These are phyloP conservation scores for Thelonectria blattea DNA, from an alignment of 2,329 filamentous ascomycete genomes.

Conservation along the genomic window DNA sequence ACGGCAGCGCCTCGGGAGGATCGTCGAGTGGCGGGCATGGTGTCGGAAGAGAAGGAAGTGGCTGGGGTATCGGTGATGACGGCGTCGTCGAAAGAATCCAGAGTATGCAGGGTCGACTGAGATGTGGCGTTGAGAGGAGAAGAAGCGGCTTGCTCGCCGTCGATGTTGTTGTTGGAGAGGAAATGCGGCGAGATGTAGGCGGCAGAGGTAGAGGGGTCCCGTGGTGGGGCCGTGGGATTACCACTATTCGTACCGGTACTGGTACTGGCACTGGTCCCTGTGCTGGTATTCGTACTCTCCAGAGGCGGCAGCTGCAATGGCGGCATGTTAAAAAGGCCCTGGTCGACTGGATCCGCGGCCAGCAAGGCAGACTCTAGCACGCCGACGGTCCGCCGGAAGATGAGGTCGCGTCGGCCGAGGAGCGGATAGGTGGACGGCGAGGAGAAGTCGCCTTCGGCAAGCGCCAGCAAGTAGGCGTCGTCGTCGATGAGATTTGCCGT, in stretches of 20 bases:
- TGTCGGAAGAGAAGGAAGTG: slow-evolving; percentile 40
- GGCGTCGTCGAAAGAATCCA: slow-evolving; percentile 40
- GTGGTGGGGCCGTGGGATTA: slow-evolving; percentile 30
- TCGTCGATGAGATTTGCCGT: slow-evolving; percentile 35
- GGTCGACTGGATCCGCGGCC: neutral
- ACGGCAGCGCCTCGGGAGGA: slow-evolving; percentile 25
- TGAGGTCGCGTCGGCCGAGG: slow-evolving; percentile 27
- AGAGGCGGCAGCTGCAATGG: slow-evolving; percentile 29
- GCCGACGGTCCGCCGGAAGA: too few species aligned
- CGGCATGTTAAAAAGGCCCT: slow-evolving; percentile 17
- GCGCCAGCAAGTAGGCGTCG: slow-evolving; percentile 34
- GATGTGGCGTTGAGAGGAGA: slow-evolving; percentile 35
- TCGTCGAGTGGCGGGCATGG: slow-evolving; percentile 37
- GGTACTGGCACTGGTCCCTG: too few species aligned
- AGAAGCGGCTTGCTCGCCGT: slow-evolving; percentile 23
- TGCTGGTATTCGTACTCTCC: slow-evolving; percentile 1
- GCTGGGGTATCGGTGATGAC: slow-evolving; percentile 34
- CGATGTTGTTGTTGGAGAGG: slow-evolving; percentile 25
- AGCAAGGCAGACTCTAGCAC: neutral
- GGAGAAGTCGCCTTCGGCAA: slow-evolving; percentile 42
- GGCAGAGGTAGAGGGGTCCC: slow-evolving; percentile 31
- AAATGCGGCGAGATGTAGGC: slow-evolving; percentile 17
- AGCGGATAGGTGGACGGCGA: slow-evolving; percentile 46
- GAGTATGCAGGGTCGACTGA: slow-evolving; percentile 35
- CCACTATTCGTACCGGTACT: too few species aligned